Evolutionary conservation across 345 rosid genomes (phyloP), one percentile per base, ranked within the genome.

Genomic region (Abelmoschus esculentus): DNA sequence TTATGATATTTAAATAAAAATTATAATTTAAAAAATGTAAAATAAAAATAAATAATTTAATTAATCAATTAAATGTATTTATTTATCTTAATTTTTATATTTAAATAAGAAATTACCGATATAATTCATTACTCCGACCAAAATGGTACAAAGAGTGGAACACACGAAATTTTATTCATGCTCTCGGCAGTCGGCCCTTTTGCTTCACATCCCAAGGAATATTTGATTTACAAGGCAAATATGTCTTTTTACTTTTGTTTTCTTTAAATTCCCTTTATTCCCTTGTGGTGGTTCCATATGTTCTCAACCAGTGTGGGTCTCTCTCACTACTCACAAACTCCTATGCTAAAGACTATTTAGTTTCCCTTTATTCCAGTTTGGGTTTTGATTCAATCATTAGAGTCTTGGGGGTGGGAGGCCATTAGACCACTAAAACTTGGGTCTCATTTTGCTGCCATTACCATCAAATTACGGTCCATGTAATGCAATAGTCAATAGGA

Each of bases 111-210:
- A 22, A 22, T 22, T 22, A 22, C 26, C 26, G 26, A 1, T 22
- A 22, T 0, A 34, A 38, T 38, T 38, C 7, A 38, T 6, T 38
- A 7, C 42, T 6, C 49, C 42, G 34, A 26, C 14, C 34, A 60
- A n/a, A 2, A 22, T 60, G 40, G 53, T 67, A 44, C 19, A 14
- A 58, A 73, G 71, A 77, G 79, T 75, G 76, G 77, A 70, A 57
- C 49, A 22, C 75, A 75, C 46, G 78, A 61, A 72, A 70, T 17
- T 6, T 53, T n/a, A 53, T 53, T 53, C 1, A 38, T 38, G 17
- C 61, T 9, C 47, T 22, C 26, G n/a, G n/a, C n/a, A n/a, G n/a
- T 13, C 49, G 64, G 49, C 8, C 36, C 19, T 55, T 67, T 14
- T 10, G 34, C 11, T 18, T 55, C 22, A 19, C 32, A 13, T 44